Base-by-base conservation (phyloP, 2,329 filamentous ascomycete genomes). In the Phoma herbarum region DNA sequence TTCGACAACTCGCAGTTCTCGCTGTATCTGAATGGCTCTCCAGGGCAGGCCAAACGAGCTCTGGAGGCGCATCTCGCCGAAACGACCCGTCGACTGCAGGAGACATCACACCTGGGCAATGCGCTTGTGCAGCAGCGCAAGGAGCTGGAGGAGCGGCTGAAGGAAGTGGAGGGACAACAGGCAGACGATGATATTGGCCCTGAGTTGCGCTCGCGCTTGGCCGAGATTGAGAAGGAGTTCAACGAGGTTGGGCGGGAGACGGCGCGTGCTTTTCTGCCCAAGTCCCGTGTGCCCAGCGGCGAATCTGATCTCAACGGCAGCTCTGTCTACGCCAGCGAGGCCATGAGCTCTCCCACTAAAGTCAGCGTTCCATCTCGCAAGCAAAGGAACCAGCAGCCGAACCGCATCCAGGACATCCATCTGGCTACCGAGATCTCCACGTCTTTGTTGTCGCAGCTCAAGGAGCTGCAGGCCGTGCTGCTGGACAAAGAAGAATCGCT, bases 401-500 rank as follows among this genome's bases (percentile, higher is more conserved):
- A 89, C 73, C 88, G 93, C 50, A 89, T 96, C 12, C 93, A 98
- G 75, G 95, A 99, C 72, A 96, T 99, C 73, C 93, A 97, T 69
- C 96, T 99, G 73, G 95, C 94, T n/a, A 93, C 95, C 49, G 94
- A 99, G 74, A 97, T 99, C 70, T 97, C 93, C 73, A 97, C 92
- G 6, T 97, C 93, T 2, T 83, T 99, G 50, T 89, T 99, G 50
- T 88, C 90, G n/a, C 95, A 98, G 79, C 91, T 99, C 49, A 90
- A 95, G 62, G 93, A 95, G 73, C 80, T 99, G 53, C 95, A 99
- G 77, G 85, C 88, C 2, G 83, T 96, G 16, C 84, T 99, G 11
- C 86, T 89, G 0, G 93, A 98, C 78, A 91, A 92, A 66, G 95
- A 99, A 63, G 93, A 97, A 51, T 85, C 92, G 45, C 81, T 97